phyloP scores from a whole-genome alignment of 108 stramenopile genomes.

The Epipyxis sp. region DNA sequence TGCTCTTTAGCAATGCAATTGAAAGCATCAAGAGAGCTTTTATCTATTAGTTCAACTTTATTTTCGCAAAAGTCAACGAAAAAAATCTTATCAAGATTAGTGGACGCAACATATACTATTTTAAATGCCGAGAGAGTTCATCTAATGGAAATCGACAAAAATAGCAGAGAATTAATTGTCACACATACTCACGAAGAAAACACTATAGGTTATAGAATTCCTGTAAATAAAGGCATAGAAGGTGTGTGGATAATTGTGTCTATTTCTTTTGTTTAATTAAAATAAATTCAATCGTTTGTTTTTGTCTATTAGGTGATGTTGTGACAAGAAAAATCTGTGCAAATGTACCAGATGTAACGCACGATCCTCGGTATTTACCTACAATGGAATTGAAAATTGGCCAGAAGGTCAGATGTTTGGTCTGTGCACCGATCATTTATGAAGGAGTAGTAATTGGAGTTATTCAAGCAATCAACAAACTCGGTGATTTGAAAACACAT shows the following conservation, averaged over 20 bases:
- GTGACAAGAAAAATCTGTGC: background rate
- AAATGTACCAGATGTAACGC: background rate
- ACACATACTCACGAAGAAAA: conserved; percentile 9
- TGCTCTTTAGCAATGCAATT: background rate
- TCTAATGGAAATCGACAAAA: conserved; percentile 18
- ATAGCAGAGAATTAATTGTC: conserved; percentile 12
- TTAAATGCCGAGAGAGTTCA: conserved; percentile 14
- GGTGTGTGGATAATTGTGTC: background rate
- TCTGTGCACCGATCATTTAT: conserved; percentile 11
- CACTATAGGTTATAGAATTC: background rate
- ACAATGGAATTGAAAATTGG: background rate
- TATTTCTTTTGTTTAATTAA: background rate
- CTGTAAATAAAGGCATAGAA: conserved; percentile 8
- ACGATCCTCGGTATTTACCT: conserved; percentile 8
- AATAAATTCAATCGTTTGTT: conserved; percentile 5
- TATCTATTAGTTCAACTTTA: conserved; percentile 19
- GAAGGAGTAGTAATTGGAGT: conserved; percentile 12
- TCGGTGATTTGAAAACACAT: background rate
- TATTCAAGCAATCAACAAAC: conserved; percentile 10
- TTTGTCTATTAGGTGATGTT: conserved; percentile 30
- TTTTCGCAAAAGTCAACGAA: background rate
- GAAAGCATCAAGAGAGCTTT: conserved; percentile 16
- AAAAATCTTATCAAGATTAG: conserved; percentile 25
- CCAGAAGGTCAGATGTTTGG: background rate
- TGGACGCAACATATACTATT: background rate